Percentiles rank a stretch among this genome's conserved stretches.
Evolutionary conservation across 352 stramenopile genomes (phyloP).

Genomic region (Phytophthora constricta): DNA sequence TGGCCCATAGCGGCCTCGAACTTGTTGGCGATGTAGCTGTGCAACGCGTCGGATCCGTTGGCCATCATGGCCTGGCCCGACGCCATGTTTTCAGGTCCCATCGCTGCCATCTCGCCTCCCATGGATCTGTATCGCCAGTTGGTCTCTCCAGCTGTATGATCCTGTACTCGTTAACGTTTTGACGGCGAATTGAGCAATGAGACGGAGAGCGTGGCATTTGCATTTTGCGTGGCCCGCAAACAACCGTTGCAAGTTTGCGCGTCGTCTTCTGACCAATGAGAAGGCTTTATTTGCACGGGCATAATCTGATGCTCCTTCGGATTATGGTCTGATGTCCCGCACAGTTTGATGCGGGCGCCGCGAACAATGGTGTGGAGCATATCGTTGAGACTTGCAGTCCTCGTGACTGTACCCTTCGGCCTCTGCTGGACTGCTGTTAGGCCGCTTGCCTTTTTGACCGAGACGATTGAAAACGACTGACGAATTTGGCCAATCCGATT

Average conservation of each 20-base stretch:
- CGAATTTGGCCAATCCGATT: too few relatives aligned
- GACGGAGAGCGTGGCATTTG: not conserved
- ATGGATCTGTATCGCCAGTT: not conserved
- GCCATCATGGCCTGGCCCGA: constrained; percentile 42
- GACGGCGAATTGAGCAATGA: constrained; percentile 4
- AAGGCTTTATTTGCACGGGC: not conserved
- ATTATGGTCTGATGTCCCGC: too few relatives aligned
- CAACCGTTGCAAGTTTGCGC: not conserved
- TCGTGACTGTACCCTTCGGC: too few relatives aligned
- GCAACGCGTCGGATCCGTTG: constrained; percentile 43
- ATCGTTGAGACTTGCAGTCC: too few relatives aligned
- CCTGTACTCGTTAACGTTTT: not conserved
- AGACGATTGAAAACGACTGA: too few relatives aligned
- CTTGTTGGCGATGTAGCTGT: constrained; percentile 41
- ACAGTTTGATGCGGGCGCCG: not conserved
- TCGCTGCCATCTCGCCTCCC: not conserved
- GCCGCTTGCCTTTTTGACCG: too few relatives aligned
- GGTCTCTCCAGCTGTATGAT: not conserved
- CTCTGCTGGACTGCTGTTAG: too few relatives aligned
- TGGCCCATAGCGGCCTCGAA: constrained; percentile 49
- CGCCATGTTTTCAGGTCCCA: not conserved
- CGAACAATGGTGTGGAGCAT: not conserved
- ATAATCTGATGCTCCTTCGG: not conserved
- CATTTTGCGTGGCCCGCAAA: not conserved
- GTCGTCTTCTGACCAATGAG: not conserved